phyloP scores from a whole-genome alignment of 1,284 basidiomycete genomes.

The Ustilago shanxiensis region DNA sequence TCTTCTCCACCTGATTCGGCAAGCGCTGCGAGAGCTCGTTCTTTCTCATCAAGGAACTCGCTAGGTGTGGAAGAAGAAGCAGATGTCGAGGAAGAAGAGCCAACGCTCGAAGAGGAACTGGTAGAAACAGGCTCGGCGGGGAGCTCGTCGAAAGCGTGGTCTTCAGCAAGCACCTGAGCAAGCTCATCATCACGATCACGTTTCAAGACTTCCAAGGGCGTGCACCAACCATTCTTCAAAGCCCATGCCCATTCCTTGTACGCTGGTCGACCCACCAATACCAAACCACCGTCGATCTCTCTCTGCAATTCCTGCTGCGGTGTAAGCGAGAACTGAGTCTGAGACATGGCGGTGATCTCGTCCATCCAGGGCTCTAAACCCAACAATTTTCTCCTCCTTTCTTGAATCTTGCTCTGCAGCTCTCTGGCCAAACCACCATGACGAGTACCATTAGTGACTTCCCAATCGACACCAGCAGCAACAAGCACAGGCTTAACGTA shows the following conservation, averaged over 20 bases:
- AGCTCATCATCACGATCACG: slow-evolving; percentile 79
- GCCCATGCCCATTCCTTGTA: slow-evolving; percentile 95
- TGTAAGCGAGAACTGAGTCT: slow-evolving; percentile 76
- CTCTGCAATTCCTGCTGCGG: slow-evolving; percentile 75
- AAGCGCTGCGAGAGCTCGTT: slow-evolving; percentile 24
- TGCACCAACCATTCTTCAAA: slow-evolving; percentile 83
- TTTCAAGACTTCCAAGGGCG: slow-evolving; percentile 75
- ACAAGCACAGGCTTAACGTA: slow-evolving; percentile 97
- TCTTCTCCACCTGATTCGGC: slow-evolving; percentile 46
- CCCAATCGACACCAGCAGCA: slow-evolving; percentile 92
- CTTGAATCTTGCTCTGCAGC: slow-evolving; percentile 80
- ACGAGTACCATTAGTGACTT: slow-evolving; percentile 82
- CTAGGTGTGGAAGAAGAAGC: slow-evolving; percentile 26
- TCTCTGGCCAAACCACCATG: slow-evolving; percentile 85
- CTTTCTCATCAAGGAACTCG: slow-evolving; percentile 54
- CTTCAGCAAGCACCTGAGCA: slow-evolving; percentile 78
- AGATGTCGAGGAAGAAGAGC: neutral
- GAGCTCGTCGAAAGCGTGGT: slow-evolving; percentile 82
- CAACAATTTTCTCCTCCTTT: slow-evolving; percentile 74
- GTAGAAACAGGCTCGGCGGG: slow-evolving; percentile 29
- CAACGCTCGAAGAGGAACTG: neutral
- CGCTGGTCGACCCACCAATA: slow-evolving; percentile 89
- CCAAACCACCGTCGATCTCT: slow-evolving; percentile 83
- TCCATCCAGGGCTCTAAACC: slow-evolving; percentile 64
- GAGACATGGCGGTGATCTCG: slow-evolving; percentile 70